Base-by-base conservation (phyloP, 805 yeast species). In the Teunomyces barrocoloradensis region DNA sequence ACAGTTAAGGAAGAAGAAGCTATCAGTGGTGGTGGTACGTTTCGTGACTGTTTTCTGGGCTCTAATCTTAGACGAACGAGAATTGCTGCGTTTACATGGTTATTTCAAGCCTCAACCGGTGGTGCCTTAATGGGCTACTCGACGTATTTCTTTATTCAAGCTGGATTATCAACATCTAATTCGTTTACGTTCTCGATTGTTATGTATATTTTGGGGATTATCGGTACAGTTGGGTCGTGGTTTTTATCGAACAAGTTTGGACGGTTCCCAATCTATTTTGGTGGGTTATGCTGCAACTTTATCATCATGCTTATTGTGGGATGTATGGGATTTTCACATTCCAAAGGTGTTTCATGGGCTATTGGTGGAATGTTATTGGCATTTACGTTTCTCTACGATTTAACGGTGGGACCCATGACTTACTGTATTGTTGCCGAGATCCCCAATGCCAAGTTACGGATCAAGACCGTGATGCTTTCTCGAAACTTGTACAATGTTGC, bases 91-190 rank as follows among this genome's bases (percentile, higher is more conserved):
- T 37, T 69, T 28, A 66, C 69, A 4, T 78, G 79, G 78, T 51
- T 75, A 37, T 64, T 69, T 37, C 83, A 79, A 59, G 67, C 66
- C 44, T 61, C 69, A 50, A 69, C 78, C 50, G 77, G 82, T 45
- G 68, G 80, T 3, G 62, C 77, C 1, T 70, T 75, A 57, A 68
- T 72, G 62, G 76, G 75, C 34, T 78, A 73, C 58, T 66, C 81
- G 20, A 74, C 82, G 20, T 76, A 78, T 54, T 78, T 79, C 60
- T 78, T 72, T 53, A 60, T 57, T 38, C 78, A 76, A 54, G 81
- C 82, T 33, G 83, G 83, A 40, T 65, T 74, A 54, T 58, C 69
- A 7, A 57, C 65, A 2, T 51, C 67, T 20, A 70, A 58, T 54
- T 65, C 82, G 1, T 79, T 77, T 61, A 72, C 74, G 20, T 71